phyloP scores from a whole-genome alignment of 225 moss, liverwort and hornwort genomes.

The Physcomitrium patens region DNA sequence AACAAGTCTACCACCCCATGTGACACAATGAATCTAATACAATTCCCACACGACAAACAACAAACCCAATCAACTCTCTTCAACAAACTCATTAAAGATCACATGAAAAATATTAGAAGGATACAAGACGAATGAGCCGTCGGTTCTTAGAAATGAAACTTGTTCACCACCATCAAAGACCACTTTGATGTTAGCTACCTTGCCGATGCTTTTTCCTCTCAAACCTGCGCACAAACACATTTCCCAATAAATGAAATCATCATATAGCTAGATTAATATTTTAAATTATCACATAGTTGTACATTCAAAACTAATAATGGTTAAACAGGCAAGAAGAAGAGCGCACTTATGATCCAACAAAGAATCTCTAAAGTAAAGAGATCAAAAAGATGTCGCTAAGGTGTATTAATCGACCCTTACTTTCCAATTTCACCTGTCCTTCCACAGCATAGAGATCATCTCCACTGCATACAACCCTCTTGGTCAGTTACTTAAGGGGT shows the following conservation, averaged over 20 bases:
- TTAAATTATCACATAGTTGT: neutral
- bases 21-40: too few relatives aligned
- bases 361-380: neutral
- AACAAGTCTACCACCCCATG: too few relatives aligned
- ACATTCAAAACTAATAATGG: neutral
- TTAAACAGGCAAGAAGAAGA: neutral
- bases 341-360: neutral
- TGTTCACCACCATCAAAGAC: constrained; percentile 61
- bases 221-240: constrained; percentile 34
- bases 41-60: too few relatives aligned
- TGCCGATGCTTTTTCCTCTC: constrained; percentile 35
- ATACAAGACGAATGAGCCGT: constrained; percentile 69
- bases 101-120: neutral
- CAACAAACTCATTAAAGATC: too few relatives aligned
- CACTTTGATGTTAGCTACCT: constrained; percentile 49
- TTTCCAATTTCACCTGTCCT: constrained; percentile 57
- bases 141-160: constrained; percentile 52
- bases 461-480: constrained; percentile 23
- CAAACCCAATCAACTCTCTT: too few relatives aligned
- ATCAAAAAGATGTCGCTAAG: neutral
- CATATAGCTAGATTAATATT: too few relatives aligned
- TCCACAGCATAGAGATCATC: constrained; percentile 50
- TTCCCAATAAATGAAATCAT: neutral
- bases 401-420: constrained; percentile 3
- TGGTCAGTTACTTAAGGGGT: neutral